Percentiles rank a stretch among this genome's conserved stretches.
Evolutionary conservation across 73 alveolate species (phyloP).

Genomic region (Paramecium octaurelia): DNA sequence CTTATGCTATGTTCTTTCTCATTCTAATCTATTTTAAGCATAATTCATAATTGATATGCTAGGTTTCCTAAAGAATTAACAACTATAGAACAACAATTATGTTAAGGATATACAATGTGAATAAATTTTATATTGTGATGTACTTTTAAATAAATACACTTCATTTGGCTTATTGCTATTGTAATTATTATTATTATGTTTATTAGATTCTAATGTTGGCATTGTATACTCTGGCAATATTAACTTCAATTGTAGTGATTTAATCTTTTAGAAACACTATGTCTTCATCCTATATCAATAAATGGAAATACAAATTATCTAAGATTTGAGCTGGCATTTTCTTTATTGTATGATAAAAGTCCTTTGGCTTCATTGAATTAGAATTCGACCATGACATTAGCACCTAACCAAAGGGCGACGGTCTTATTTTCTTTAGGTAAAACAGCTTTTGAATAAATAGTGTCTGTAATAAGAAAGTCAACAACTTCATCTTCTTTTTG

Average conservation of each 20-base stretch:
- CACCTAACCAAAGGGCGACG: slow-evolving; percentile 94
- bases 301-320: slow-evolving; percentile 62
- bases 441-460: slow-evolving; percentile 91
- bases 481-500: slow-evolving; percentile 69
- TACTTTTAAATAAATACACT: not conserved
- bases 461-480: slow-evolving; percentile 87
- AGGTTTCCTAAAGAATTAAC: not conserved
- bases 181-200: slow-evolving; percentile 33
- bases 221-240: slow-evolving; percentile 91
- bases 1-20: not conserved
- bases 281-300: slow-evolving; percentile 70
- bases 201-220: slow-evolving; percentile 70
- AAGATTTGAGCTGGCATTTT: slow-evolving; percentile 76
- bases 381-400: slow-evolving; percentile 94
- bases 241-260: slow-evolving; percentile 92
- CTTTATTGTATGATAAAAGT: slow-evolving; percentile 75
- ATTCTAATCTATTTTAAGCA: not conserved
- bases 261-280: slow-evolving; percentile 85
- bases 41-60: not conserved
- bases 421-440: slow-evolving; percentile 78
- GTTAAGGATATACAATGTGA: not conserved
- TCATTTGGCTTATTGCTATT: slow-evolving; percentile 7
- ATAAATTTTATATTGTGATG: not conserved
- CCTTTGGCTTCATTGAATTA: slow-evolving; percentile 80
- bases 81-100: not conserved